Evolutionary conservation across 2,329 filamentous ascomycete genomes (phyloP).

Genomic region (Venturiaceae sp.): DNA sequence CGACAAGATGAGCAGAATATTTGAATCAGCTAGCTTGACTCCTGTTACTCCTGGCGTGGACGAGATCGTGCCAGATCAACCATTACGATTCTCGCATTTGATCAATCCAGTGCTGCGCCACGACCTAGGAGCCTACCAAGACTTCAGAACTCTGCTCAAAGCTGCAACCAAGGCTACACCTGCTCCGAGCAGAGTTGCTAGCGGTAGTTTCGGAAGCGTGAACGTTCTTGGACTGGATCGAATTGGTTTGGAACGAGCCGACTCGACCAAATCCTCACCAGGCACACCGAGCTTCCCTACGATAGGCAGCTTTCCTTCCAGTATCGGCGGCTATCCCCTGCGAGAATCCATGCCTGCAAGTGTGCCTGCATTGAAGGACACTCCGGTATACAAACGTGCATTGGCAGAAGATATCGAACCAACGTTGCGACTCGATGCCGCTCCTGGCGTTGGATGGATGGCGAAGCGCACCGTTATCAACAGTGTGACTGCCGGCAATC

Average conservation of each 20-base stretch:
- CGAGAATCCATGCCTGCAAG: constrained; percentile 22
- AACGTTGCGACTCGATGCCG: constrained; percentile 77
- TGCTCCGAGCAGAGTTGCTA: constrained; percentile 59
- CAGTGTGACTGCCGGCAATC: constrained; percentile 71
- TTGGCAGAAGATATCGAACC: constrained; percentile 90
- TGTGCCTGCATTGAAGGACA: constrained; percentile 70
- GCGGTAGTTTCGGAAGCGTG: constrained; percentile 58
- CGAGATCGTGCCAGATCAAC: constrained; percentile 51
- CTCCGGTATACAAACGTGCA: constrained; percentile 86
- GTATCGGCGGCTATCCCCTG: neutral
- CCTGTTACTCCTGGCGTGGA: constrained; percentile 37
- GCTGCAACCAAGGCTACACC: constrained; percentile 48
- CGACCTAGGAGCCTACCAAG: constrained; percentile 71
- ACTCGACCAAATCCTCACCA: constrained; percentile 39
- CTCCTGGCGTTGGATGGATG: constrained; percentile 88
- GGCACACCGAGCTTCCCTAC: constrained; percentile 36
- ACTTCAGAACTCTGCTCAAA: constrained; percentile 70
- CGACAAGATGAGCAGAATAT: constrained; percentile 48
- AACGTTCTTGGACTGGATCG: constrained; percentile 40
- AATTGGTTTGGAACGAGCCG: constrained; percentile 21
- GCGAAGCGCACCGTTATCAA: constrained; percentile 75
- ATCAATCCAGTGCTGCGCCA: constrained; percentile 74
- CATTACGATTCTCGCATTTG: constrained; percentile 70
- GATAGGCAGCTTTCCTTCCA: neutral
- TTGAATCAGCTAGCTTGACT: constrained; percentile 50